Base-by-base conservation (phyloP, 306 rosid species). In the Prunus fruticosa region DNA sequence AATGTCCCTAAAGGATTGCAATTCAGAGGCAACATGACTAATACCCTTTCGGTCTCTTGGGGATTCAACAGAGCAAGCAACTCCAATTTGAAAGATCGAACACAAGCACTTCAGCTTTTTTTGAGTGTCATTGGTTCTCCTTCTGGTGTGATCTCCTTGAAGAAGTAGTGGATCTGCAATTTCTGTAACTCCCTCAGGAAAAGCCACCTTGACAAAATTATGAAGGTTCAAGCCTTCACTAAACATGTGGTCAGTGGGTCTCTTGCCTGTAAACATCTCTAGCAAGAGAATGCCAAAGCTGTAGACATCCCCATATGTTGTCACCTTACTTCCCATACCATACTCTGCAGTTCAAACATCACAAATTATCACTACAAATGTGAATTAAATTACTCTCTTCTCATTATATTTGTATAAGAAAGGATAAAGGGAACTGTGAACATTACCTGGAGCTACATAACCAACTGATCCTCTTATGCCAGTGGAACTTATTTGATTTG, bases 201-300 rank as follows among this genome's bases (percentile, higher is more conserved):
- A 15, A 3, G 56, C 23, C 52, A 50, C 12, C 38, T 32, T 32
- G 15, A 38, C 72, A 19, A 27, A 51, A 51, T 38, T 38, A 38
- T 38, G 43, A 6, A 38, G 43, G 43, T 38, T 38, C 43, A 38
- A 38, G 43, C 43, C 72, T 4, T 71, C 72, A 15, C 20, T 78
- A 56, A 52, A 78, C 54, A 71, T 41, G 15, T 23, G 30, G 57
- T 71, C 60, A 69, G 80, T 69, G 10, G 50, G 51, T 3, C 50
- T 65, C 27, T 65, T 65, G 15, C 25, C 9, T 0, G 69, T 18
- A 19, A 65, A 65, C 51, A 65, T 65, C 45, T 65, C 50, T n/a
- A 34, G n/a, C 69, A 65, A 65, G 22, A 65, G 50, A 65, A 65
- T 65, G 25, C 69, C 69, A 41, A 65, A 65, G 47, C 69, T 65